Evolutionary conservation across 768 basidiomycete species (phyloP), one percentile per base, ranked within the genome.

Genomic region (Pleurotus ostreatus): DNA sequence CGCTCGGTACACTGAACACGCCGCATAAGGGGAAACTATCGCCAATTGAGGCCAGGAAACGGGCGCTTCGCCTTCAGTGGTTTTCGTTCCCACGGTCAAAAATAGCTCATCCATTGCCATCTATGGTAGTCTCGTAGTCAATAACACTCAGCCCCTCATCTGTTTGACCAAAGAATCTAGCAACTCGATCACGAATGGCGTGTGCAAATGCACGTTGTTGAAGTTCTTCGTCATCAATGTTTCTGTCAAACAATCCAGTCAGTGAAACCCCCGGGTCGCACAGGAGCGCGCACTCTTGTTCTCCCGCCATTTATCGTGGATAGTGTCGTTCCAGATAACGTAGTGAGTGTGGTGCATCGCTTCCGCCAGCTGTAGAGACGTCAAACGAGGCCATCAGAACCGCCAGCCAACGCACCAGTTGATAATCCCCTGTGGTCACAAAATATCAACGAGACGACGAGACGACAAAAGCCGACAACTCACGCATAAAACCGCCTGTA

Each of bases 281-380:
- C 7, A 49, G 34, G n/a, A 25, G n/a, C 9, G 16, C 40, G 22
- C 45, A 55, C 54, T 55, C 18, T 25, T 15, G 25, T 55, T 44
- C 20, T 20, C 26, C 34, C 54, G 13, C 54, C 54, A 55, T 12
- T 15, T 46, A 5, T 26, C 22, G 44, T 55, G 20, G 23, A 45
- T 20, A 8, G 54, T 55, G n/a, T 55, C 23, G 11, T 55, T 55
- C 54, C 54, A 55, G 23, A 55, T 46, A 16, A 55, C 54, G 38
- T 55, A 39, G 54, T 55, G 54, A 3, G 41, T 46, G 37, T 55
- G 54, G 23, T 46, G 41, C 54, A 55, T 55, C 13, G 54, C 54
- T 46, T 55, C 54, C 7, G 54, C 41, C 2, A 55, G 18, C 54
- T 55, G 23, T 25, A 5, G 23, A 25, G 23, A 25, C 23, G 23